Conservation (phyloP, 768 basidiomycete species). For the Antrodiella citrinella region DNA sequence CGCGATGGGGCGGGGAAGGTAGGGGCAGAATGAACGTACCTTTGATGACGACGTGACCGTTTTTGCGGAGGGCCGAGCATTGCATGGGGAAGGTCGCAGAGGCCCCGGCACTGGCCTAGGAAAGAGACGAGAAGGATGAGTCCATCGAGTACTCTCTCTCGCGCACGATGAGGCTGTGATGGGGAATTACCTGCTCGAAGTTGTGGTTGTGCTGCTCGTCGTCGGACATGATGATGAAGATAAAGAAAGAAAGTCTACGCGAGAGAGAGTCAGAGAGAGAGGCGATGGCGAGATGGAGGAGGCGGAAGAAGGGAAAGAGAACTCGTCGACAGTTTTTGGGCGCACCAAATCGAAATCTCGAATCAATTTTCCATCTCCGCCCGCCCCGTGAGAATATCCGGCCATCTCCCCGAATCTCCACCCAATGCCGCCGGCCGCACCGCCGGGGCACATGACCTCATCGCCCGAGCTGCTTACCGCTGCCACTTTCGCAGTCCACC, state of each 20-base stretch:
- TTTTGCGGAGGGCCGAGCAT: slow-evolving; percentile 94
- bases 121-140: slow-evolving; percentile 4
- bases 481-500: background rate
- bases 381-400: slow-evolving; percentile 16
- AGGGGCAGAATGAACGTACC: slow-evolving; percentile 27
- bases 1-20: too few relatives aligned
- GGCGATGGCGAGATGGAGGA: slow-evolving; percentile 10
- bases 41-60: slow-evolving; percentile 95
- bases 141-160: slow-evolving; percentile 6
- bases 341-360: background rate
- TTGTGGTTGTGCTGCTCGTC: slow-evolving; percentile 82
- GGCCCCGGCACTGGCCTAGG: slow-evolving; percentile 63
- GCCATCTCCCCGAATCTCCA: slow-evolving; percentile 14
- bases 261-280: slow-evolving; percentile 8
- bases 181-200: slow-evolving; percentile 63
- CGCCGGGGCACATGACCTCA: background rate
- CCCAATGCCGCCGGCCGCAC: background rate
- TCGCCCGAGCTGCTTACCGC: slow-evolving; percentile 1
- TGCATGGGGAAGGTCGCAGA: slow-evolving; percentile 81
- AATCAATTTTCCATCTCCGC: slow-evolving; percentile 35
- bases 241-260: slow-evolving; percentile 21
- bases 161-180: slow-evolving; percentile 10
- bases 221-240: slow-evolving; percentile 64
- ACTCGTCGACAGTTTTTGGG: background rate
- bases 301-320: slow-evolving; percentile 13